Percentiles rank a stretch among this genome's conserved stretches.
These are phyloP conservation scores for Nigrograna mackinnonii DNA, from an alignment of 2,329 filamentous ascomycete genomes.

Conservation along the genomic window DNA sequence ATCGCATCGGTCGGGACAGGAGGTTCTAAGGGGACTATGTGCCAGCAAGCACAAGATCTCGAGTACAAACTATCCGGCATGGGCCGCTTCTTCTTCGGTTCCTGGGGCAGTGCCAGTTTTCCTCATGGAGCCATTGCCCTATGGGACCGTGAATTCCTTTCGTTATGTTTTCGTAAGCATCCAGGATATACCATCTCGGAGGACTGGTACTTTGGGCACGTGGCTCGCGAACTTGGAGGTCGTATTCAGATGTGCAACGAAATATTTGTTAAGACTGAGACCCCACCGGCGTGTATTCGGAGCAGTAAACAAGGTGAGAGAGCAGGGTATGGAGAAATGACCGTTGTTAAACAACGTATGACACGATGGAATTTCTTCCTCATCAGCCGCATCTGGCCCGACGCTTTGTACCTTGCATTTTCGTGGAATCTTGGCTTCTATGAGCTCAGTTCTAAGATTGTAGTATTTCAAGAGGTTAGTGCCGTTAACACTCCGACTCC, in stretches of 20 bases:
- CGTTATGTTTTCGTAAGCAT: conserved; percentile 51
- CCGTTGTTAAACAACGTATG: conserved; percentile 56
- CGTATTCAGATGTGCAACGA: conserved; percentile 54
- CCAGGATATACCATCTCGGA: conserved; percentile 55
- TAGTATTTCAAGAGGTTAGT: conserved; percentile 50
- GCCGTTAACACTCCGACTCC: too few species aligned
- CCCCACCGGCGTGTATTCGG: conserved; percentile 49
- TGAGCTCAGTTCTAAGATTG: conserved; percentile 55
- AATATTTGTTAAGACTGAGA: conserved; percentile 57
- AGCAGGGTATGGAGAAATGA: conserved; percentile 58
- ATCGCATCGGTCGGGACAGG: conserved; percentile 50
- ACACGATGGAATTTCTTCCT: conserved; percentile 59
- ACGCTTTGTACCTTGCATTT: conserved; percentile 50
- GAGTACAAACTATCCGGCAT: conserved; percentile 57
- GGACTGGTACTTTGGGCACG: conserved; percentile 58
- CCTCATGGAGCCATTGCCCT: conserved; percentile 56
- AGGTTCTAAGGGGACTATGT: conserved; percentile 39
- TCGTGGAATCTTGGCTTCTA: conserved; percentile 54
- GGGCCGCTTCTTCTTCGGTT: conserved; percentile 48
- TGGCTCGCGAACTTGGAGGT: conserved; percentile 48
- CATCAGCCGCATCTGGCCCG: conserved; percentile 53
- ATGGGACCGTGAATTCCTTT: conserved; percentile 52
- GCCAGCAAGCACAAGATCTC: conserved; percentile 55
- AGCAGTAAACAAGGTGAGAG: conserved; percentile 40
- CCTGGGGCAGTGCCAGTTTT: conserved; percentile 52